These are phyloP conservation scores for Prunella vulgaris DNA, from an alignment of 257 asterid genomes.

Conservation along the genomic window DNA sequence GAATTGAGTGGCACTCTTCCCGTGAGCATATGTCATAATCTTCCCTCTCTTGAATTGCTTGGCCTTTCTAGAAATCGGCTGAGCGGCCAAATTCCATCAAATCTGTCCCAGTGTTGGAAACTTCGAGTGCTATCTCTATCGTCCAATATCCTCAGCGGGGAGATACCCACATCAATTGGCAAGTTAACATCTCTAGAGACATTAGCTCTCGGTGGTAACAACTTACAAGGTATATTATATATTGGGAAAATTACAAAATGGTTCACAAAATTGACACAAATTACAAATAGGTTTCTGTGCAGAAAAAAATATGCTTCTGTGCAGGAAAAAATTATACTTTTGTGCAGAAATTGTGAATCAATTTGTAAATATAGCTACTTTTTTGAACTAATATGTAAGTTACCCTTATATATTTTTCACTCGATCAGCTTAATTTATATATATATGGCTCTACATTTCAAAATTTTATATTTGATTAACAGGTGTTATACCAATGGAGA, in stretches of 20 bases:
- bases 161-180: conserved; percentile 16
- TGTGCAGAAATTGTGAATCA: too few relatives aligned
- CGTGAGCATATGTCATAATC: not conserved
- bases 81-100: conserved; percentile 12
- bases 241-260: too few relatives aligned
- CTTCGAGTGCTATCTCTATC: not conserved
- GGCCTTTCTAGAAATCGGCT: not conserved
- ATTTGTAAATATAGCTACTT: too few relatives aligned
- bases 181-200: not conserved
- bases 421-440: too few relatives aligned
- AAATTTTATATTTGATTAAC: not conserved
- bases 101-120: not conserved
- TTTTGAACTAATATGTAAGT: too few relatives aligned
- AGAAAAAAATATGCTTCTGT: too few relatives aligned
- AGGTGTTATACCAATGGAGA: conserved; percentile 18
- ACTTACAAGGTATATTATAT: not conserved
- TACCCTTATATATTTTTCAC: too few relatives aligned
- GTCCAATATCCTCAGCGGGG: conserved; percentile 5
- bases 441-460: too few relatives aligned
- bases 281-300: too few relatives aligned
- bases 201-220: conserved; percentile 9
- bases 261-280: too few relatives aligned
- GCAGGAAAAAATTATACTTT: too few relatives aligned
- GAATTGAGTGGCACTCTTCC: conserved; percentile 13
- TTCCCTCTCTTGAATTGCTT: not conserved